Evolutionary conservation across 345 rosid species (phyloP), one percentile per base, ranked within the genome.

Genomic region (Theobroma cacao): DNA sequence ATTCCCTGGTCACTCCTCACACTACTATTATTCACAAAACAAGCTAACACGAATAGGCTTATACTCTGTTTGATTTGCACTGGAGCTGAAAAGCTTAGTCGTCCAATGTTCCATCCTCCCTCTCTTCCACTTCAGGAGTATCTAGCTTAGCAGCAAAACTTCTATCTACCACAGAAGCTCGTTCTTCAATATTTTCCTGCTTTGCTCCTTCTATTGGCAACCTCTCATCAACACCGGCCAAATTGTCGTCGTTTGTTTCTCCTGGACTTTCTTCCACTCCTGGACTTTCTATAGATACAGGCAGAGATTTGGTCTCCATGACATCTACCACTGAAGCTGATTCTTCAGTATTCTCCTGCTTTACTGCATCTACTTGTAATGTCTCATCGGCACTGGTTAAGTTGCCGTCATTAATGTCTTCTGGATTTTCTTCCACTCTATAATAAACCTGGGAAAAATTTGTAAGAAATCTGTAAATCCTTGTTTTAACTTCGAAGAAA

Each of bases 361-460:
- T 63, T 9, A 24, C 77, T 71, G 20, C 45, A 47, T 75, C 80
- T 3, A 61, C 68, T 48, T 74, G 50, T 65, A 75, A 62, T 55
- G 24, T 77, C 76, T 78, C 87, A 13, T 69, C 60, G 30, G 17
- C 45, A n/a, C 52, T 67, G 10, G 53, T 43, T 13, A 47, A 75
- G 10, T 73, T 69, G 30, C 24, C 22, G 8, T 63, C 47, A 38
- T 55, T 43, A 45, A n/a, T 61, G 4, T 66, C 80, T 58, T 82
- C 90, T 55, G 81, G 22, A 28, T 47, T 79, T 78, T 90, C 93
- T 3, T 86, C 90, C 24, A 85, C 92, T 78, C 87, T 83, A 73
- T 81, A 82, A 76, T 91, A 91, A 73, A 82, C 93, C 93, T 90
- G 85, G 11, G 15, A 50, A 60, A 48, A 80, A 5, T 45, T 61